Conservation (phyloP, 1,284 basidiomycete genomes). For the Hemileccinum hortonii region DNA sequence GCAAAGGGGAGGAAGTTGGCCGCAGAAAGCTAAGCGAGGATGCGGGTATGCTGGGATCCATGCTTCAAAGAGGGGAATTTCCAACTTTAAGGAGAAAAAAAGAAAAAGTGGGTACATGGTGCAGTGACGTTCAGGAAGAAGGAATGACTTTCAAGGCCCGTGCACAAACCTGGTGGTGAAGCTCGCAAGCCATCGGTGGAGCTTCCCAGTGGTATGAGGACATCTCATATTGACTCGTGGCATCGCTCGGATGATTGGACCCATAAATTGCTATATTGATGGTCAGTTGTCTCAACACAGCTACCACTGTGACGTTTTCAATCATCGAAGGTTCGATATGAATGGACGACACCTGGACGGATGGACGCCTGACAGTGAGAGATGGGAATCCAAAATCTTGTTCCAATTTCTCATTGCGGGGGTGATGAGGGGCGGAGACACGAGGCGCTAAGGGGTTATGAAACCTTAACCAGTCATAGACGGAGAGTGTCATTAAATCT, state of each 20-base stretch:
- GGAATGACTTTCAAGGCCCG: slow-evolving; percentile 10
- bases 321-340: slow-evolving; percentile 20
- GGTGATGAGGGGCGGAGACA: slow-evolving; percentile 23
- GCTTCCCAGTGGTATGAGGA: background rate
- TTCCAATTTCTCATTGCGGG: slow-evolving; percentile 22
- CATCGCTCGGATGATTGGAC: slow-evolving; percentile 1
- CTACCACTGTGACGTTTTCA: slow-evolving; percentile 19
- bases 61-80: slow-evolving; percentile 20
- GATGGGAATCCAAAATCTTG: slow-evolving; percentile 19
- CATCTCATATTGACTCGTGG: slow-evolving; percentile 11
- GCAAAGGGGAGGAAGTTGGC: slow-evolving; percentile 27
- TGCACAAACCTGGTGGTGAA: slow-evolving; percentile 6
- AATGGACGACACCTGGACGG: slow-evolving; percentile 17
- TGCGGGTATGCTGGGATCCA: slow-evolving; percentile 21
- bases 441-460: slow-evolving; percentile 23
- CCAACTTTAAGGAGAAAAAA: slow-evolving; percentile 10
- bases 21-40: slow-evolving; percentile 32
- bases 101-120: slow-evolving; percentile 5
- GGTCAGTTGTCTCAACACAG: slow-evolving; percentile 8
- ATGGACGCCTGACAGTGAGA: slow-evolving; percentile 6
- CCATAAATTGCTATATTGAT: slow-evolving; percentile 10
- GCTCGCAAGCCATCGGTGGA: slow-evolving; percentile 3
- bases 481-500: slow-evolving; percentile 9
- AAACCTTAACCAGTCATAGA: slow-evolving; percentile 23
- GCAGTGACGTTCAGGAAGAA: slow-evolving; percentile 12